Evolutionary conservation across 2,329 filamentous ascomycete genomes (phyloP).

Genomic region (Claviceps quebecensis): DNA sequence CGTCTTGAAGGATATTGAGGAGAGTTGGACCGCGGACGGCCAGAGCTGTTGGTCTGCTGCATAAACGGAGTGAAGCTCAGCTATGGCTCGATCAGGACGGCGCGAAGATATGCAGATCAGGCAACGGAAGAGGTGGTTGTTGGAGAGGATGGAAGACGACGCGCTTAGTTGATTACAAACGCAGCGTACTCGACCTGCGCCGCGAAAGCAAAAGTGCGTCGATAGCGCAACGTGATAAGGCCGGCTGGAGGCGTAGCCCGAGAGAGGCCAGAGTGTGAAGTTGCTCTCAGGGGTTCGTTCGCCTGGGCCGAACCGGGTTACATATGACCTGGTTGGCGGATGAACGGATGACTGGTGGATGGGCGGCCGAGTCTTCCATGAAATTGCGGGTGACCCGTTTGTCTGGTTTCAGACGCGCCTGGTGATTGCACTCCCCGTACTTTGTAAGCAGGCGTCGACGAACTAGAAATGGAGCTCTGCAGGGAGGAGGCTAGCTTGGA

Average conservation of each 20-base stretch:
- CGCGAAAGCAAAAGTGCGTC: slow-evolving; percentile 4
- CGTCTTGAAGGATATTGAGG: not conserved
- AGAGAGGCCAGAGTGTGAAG: slow-evolving; percentile 5
- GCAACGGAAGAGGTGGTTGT: not conserved
- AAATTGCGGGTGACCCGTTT: slow-evolving; percentile 3
- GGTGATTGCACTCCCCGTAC: not conserved
- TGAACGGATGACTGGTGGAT: not conserved
- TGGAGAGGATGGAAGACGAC: not conserved
- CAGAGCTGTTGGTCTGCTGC: slow-evolving; percentile 1
- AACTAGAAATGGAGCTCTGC: not conserved
- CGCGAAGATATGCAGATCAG: slow-evolving; percentile 3
- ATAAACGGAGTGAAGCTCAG: slow-evolving; percentile 4
- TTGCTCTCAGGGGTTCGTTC: slow-evolving; percentile 2
- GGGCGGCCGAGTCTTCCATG: not conserved
- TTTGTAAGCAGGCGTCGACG: not conserved
- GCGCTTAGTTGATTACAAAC: not conserved
- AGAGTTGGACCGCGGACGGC: slow-evolving; percentile 4
- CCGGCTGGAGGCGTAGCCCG: not conserved
- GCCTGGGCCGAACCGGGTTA: slow-evolving; percentile 2
- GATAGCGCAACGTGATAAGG: slow-evolving; percentile 3
- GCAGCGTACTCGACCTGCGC: slow-evolving; percentile 1
- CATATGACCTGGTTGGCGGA: slow-evolving; percentile 1
- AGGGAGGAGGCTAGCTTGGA: not conserved
- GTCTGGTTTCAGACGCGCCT: not conserved
- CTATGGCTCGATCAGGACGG: slow-evolving; percentile 4